A percentile compares a stretch with the other conserved stretches of the same genome.
phyloP scores from a whole-genome alignment of 441 rosid species.

The Euphorbia corollata region DNA sequence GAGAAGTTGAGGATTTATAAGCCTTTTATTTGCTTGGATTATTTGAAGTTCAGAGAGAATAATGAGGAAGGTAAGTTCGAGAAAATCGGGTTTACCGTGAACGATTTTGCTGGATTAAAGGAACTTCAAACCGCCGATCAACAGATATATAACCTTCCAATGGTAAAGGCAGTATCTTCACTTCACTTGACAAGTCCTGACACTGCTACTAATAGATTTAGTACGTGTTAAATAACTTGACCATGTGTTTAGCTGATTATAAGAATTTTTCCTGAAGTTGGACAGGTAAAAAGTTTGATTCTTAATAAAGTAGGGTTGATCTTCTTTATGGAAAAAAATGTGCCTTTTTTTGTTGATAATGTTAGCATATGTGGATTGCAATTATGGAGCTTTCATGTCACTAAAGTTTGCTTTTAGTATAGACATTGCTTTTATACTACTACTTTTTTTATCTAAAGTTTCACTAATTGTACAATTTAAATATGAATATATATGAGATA shows the following conservation, averaged over 20 bases:
- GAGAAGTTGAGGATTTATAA: slow-evolving; percentile 38
- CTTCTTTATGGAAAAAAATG: not conserved
- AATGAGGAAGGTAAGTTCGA: slow-evolving; percentile 63
- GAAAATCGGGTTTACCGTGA: slow-evolving; percentile 51
- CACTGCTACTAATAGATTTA: not conserved
- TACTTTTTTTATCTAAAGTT: too few relatives aligned
- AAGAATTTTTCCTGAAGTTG: not conserved
- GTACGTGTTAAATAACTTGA: not conserved
- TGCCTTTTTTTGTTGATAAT: not conserved
- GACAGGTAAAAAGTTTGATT: not conserved
- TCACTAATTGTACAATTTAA: too few relatives aligned
- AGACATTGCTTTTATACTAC: too few relatives aligned
- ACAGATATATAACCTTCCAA: not conserved
- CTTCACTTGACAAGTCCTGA: not conserved
- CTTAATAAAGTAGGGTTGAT: not conserved
- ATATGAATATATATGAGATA: too few relatives aligned
- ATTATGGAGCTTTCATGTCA: not conserved
- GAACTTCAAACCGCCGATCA: slow-evolving; percentile 14
- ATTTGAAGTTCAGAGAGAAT: slow-evolving; percentile 53
- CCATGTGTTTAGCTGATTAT: not conserved
- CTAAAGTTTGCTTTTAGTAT: not conserved
- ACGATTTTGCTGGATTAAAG: slow-evolving; percentile 48
- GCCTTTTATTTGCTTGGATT: slow-evolving; percentile 49
- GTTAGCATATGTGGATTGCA: too few relatives aligned
- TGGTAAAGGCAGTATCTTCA: not conserved